These are phyloP conservation scores for Globisporangium nodosum DNA, from an alignment of 352 stramenopile genomes.

Conservation along the genomic window DNA sequence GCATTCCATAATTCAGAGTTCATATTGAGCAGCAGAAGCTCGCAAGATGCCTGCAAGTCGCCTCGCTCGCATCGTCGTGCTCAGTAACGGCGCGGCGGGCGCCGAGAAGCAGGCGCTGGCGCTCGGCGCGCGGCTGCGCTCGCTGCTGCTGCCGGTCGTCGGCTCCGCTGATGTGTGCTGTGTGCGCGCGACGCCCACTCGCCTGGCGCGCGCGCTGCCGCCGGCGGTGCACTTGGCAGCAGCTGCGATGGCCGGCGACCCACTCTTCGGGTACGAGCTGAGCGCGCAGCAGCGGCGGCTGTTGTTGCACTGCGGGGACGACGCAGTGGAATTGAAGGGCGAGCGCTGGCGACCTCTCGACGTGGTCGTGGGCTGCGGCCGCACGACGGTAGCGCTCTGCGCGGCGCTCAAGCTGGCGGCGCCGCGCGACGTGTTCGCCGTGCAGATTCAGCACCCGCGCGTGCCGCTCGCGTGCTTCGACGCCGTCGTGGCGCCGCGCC, in stretches of 20 bases:
- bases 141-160: conserved; percentile 9
- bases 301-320: conserved; percentile 28
- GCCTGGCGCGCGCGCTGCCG: conserved; percentile 24
- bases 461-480: conserved; percentile 49
- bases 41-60: conserved; percentile 5
- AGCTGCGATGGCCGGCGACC: conserved; percentile 27
- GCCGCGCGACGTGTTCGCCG: conserved; percentile 35
- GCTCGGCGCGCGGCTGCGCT: conserved; percentile 32
- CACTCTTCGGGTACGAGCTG: conserved; percentile 45
- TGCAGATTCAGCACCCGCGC: conserved; percentile 77
- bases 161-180: conserved; percentile 25
- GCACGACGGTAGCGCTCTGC: conserved; percentile 59
- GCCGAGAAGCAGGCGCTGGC: conserved; percentile 75
- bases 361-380: conserved; percentile 66
- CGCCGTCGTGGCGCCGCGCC: conserved; percentile 49
- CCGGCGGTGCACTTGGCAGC: conserved; percentile 35
- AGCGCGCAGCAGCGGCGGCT: conserved; percentile 15
- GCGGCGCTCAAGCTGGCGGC: conserved; percentile 34
- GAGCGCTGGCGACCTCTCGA: conserved; percentile 4
- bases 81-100: conserved; percentile 64
- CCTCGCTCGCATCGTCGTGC: conserved; percentile 40
- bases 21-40: neutral
- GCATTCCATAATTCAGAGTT: no score
- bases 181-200: conserved; percentile 24
- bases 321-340: conserved; percentile 1